Base-by-base conservation (phyloP, 192 early-diverging fungal species). In the Irineochytrium annulatum region DNA sequence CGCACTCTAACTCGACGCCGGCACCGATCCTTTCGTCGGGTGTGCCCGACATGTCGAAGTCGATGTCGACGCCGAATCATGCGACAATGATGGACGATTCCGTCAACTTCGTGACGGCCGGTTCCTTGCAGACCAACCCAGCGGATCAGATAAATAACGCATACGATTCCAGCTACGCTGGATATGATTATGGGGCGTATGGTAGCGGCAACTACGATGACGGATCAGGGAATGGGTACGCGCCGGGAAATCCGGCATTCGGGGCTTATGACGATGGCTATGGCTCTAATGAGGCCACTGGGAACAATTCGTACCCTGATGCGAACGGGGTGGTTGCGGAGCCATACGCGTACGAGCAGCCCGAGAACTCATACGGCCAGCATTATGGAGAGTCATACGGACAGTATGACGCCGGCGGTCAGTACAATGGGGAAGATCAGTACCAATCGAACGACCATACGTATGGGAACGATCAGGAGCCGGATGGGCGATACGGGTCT, bases 131-230 rank as follows among this genome's bases (percentile, higher is more conserved):
- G 19, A 19, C 8, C 49, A 22, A 52, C 27, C 8, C 49, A 14
- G 20, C 20, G 19, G 8, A 24, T 52, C 20, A 8, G 8, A 55
- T 14, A 22, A 53, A 55, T 60, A 13, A 29, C 5, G 33, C 22
- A 20, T 5, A 58, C 20, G 37, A 43, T 5, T 11, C 14, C 26
- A 34, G 34, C 16, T 35, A 29, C 14, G 17, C 19, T 46, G 57
- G 16, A 6, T 44, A 58, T 46, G 39, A 46, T 8, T 46, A 58
- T 52, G 41, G n/a, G 20, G 54, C 28, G 14, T 14, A 28, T 55
- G 8, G 27, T 45, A 45, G 28, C 43, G 37, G 37, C n/a, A n/a
- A n/a, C 37, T 13, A 41, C n/a, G 37, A n/a, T n/a, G 8, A 41
- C n/a, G 37, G 39, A n/a, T 41, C 11, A 11, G 39, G 39, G n/a